These are phyloP conservation scores for Aspergillus biplanus DNA, from an alignment of 495 filamentous ascomycete species.

Conservation along the genomic window DNA sequence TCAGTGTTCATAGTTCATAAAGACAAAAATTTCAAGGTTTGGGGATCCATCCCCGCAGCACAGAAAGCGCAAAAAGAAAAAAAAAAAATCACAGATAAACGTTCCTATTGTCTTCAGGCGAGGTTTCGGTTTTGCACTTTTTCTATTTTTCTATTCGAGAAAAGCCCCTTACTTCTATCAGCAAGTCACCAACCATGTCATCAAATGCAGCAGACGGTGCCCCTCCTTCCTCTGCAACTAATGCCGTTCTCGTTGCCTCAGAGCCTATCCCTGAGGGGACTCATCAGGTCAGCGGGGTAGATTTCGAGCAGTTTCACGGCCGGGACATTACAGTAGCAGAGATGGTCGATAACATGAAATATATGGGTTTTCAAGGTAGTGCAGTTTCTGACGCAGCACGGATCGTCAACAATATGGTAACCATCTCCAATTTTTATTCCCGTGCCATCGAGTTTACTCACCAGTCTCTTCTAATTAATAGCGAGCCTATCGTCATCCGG, in stretches of 20 bases:
- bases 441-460: not conserved
- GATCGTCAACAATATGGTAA: slow-evolving; percentile 95
- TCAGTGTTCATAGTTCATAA: not conserved
- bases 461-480: slow-evolving; percentile 29
- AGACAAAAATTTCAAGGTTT: not conserved
- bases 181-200: slow-evolving; percentile 10
- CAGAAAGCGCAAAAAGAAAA: not conserved
- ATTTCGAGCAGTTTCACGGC: slow-evolving; percentile 80
- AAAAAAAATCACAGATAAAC: not conserved
- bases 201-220: slow-evolving; percentile 17
- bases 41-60: not conserved
- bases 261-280: slow-evolving; percentile 75
- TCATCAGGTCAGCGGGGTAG: slow-evolving; percentile 78
- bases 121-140: too few relatives aligned
- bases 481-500: slow-evolving; percentile 76
- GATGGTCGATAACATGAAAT: slow-evolving; percentile 76
- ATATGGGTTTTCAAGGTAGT: slow-evolving; percentile 91
- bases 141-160: not conserved
- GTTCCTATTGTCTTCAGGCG: too few relatives aligned
- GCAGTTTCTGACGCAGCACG: slow-evolving; percentile 80
- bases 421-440: not conserved
- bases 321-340: slow-evolving; percentile 82
- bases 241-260: slow-evolving; percentile 88
- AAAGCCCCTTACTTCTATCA: not conserved
- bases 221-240: slow-evolving; percentile 68